These are phyloP conservation scores for Sindora glabra DNA, from an alignment of 306 rosid genomes.

Conservation along the genomic window DNA sequence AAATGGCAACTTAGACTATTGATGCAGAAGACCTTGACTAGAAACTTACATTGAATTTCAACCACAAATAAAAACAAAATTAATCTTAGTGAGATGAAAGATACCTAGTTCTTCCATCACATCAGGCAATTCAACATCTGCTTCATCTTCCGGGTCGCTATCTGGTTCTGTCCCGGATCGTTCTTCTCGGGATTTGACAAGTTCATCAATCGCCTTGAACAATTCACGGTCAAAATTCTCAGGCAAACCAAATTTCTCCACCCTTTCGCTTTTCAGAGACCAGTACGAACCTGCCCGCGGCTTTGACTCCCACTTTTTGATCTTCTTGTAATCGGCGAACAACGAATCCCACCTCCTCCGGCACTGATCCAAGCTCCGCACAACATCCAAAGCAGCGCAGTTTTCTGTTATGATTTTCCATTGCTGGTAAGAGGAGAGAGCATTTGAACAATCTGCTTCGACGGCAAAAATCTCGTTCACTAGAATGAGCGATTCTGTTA, in stretches of 20 bases:
- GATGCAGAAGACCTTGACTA: not conserved
- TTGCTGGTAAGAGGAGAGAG: conserved; percentile 43
- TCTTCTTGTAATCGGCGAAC: conserved; percentile 13
- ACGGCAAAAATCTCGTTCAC: conserved; percentile 67
- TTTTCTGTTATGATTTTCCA: conserved; percentile 51
- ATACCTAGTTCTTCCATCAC: conserved; percentile 48
- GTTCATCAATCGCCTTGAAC: conserved; percentile 32
- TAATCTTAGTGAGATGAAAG: not conserved
- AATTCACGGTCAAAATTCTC: conserved; percentile 43
- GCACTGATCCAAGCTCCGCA: conserved; percentile 46
- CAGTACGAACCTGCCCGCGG: conserved; percentile 18
- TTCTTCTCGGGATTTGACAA: conserved; percentile 33
- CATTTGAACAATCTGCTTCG: conserved; percentile 57
- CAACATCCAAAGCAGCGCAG: conserved; percentile 49
- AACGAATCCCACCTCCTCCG: conserved; percentile 66
- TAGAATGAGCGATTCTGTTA: conserved; percentile 46
- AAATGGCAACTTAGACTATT: not conserved
- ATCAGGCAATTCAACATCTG: conserved; percentile 25
- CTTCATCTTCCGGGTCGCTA: conserved; percentile 43
- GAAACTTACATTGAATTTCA: not conserved
- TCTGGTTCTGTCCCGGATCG: conserved; percentile 40
- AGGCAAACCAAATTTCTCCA: conserved; percentile 34
- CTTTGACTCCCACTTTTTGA: conserved; percentile 22
- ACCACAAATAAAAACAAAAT: not conserved
- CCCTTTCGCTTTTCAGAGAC: conserved; percentile 23